These are phyloP conservation scores for Cyclotella atomus DNA, from an alignment of 108 stramenopile species.

Conservation along the genomic window DNA sequence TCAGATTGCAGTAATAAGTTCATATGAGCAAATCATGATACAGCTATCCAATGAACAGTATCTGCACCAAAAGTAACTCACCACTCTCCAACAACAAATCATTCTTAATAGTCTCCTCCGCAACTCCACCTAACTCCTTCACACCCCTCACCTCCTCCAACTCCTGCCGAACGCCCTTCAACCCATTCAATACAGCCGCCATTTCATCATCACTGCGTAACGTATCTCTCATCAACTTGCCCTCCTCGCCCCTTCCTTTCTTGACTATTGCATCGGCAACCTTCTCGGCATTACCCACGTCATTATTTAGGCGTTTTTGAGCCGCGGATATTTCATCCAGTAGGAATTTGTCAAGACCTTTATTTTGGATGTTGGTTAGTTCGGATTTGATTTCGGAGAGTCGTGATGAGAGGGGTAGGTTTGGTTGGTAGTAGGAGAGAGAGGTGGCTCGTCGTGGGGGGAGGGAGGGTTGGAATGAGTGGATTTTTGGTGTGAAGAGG, in stretches of 20 bases:
- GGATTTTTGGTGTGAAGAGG: no score
- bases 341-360: constrained; percentile 2
- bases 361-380: background rate
- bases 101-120: constrained; percentile 5
- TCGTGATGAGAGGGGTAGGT: constrained; percentile 7
- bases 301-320: background rate
- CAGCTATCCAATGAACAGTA: no score
- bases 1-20: no score
- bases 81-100: constrained; percentile 16
- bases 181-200: background rate
- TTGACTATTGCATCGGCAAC: constrained; percentile 3
- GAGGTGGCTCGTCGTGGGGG: background rate
- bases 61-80: background rate
- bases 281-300: background rate
- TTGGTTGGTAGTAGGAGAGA: constrained; percentile 7
- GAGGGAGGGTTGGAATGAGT: background rate
- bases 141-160: constrained; percentile 16
- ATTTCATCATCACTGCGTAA: background rate
- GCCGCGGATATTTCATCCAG: constrained; percentile 3
- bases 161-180: constrained; percentile 6
- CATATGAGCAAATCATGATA: no score
- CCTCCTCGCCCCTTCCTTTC: constrained; percentile 6
- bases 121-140: background rate
- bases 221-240: background rate
- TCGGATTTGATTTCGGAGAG: constrained; percentile 12